Evolutionary conservation across 176 grass and related monocot species (phyloP).

Genomic region (Tuctoria greenei): DNA sequence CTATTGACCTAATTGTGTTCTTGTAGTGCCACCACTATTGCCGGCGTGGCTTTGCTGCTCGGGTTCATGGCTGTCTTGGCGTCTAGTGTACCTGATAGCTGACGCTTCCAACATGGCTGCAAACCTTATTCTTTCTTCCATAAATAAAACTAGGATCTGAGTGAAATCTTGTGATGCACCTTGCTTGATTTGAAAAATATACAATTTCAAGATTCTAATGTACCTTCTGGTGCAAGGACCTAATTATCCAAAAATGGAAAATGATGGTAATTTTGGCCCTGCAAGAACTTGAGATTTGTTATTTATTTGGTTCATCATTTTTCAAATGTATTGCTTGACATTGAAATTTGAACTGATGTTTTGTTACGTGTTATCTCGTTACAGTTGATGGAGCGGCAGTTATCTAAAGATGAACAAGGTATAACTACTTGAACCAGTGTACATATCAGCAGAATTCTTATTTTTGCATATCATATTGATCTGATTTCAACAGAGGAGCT

Average conservation of each 20-base stretch:
- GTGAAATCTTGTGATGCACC: background rate
- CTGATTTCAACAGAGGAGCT: constrained; percentile 56
- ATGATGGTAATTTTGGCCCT: background rate
- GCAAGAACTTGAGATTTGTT: background rate
- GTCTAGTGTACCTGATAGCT: no score
- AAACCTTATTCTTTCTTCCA: background rate
- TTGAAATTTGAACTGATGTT: constrained; percentile 38
- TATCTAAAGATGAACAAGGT: constrained; percentile 93
- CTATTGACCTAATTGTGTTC: background rate
- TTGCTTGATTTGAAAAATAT: constrained; percentile 5
- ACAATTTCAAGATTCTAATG: background rate
- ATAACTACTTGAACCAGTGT: constrained; percentile 25
- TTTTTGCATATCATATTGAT: constrained; percentile 32
- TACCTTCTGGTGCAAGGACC: background rate
- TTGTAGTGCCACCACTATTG: background rate
- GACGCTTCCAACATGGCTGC: background rate
- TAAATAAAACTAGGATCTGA: background rate
- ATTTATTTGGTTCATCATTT: background rate
- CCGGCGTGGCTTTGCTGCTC: background rate
- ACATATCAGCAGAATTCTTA: constrained; percentile 26
- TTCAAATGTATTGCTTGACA: background rate
- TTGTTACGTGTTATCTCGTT: constrained; percentile 34
- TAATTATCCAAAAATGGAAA: background rate
- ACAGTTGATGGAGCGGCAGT: constrained; percentile 77
- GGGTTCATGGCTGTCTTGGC: no score